A percentile compares a stretch with the other conserved stretches of the same genome.
phyloP scores from a whole-genome alignment of 2,329 filamentous ascomycete species.

The Pseudocercospora macadamiae region DNA sequence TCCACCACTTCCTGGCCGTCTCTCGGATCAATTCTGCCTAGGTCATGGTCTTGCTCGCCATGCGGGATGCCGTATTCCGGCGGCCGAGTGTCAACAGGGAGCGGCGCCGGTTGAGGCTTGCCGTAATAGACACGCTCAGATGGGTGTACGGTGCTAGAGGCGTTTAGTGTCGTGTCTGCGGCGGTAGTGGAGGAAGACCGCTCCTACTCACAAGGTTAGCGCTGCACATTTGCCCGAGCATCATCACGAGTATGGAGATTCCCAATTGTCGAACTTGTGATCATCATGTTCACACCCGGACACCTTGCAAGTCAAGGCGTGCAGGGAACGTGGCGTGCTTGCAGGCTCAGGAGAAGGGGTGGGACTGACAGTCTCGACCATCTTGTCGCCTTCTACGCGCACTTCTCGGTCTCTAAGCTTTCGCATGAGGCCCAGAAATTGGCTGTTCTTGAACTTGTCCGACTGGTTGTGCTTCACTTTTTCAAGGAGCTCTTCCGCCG shows the following conservation, averaged over 20 bases:
- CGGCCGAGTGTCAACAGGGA: constrained; percentile 31
- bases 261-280: constrained; percentile 40
- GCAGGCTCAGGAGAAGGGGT: constrained; percentile 25
- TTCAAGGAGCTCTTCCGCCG: constrained; percentile 70
- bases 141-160: constrained; percentile 25
- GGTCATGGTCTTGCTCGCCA: constrained; percentile 34
- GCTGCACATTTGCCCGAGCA: constrained; percentile 9
- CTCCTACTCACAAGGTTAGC: constrained; percentile 36
- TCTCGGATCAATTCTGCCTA: constrained; percentile 28
- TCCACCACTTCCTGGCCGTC: constrained; percentile 41
- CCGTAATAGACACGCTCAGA: constrained; percentile 28
- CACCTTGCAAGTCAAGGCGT: constrained; percentile 21
- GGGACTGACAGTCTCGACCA: constrained; percentile 57
- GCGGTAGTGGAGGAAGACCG: constrained; percentile 30
- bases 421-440: constrained; percentile 77
- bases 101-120: constrained; percentile 29
- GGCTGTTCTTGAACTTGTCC: constrained; percentile 76
- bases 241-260: constrained; percentile 34
- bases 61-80: constrained; percentile 31
- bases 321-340: constrained; percentile 17
- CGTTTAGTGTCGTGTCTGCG: constrained; percentile 32
- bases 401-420: constrained; percentile 73
- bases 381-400: constrained; percentile 69
- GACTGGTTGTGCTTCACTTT: constrained; percentile 69
- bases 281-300: constrained; percentile 28